Conservation (phyloP, 2,329 filamentous ascomycete species). For the Fusarium sp. region DNA sequence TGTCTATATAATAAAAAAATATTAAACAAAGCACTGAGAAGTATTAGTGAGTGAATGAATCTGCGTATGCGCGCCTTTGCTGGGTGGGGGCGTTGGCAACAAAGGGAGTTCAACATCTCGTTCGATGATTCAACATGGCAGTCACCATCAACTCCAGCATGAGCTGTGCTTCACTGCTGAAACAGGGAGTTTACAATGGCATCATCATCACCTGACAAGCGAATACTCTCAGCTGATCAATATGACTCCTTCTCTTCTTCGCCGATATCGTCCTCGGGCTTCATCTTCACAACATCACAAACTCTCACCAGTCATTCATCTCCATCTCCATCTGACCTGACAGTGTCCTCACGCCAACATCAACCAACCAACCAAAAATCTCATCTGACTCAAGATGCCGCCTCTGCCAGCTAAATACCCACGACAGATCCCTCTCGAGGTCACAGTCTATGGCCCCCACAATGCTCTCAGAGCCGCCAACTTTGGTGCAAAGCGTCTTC, state of each 20-base stretch:
- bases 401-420: neutral
- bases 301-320: neutral
- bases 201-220: neutral
- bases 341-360: neutral
- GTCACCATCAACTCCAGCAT: neutral
- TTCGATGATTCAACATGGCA: slow-evolving; percentile 2
- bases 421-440: slow-evolving; percentile 53
- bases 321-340: neutral
- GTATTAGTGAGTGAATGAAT: neutral
- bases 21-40: neutral
- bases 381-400: slow-evolving; percentile 6
- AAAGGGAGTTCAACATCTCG: neutral
- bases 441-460: slow-evolving; percentile 60
- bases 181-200: neutral
- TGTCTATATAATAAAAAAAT: slow-evolving; percentile 42
- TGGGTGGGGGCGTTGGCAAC: neutral
- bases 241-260: neutral
- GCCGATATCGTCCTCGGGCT: neutral
- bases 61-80: neutral
- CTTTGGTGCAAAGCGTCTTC: slow-evolving; percentile 59
- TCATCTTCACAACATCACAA: neutral
- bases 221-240: neutral
- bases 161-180: neutral
- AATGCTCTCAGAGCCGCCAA: slow-evolving; percentile 51
- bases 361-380: neutral